phyloP scores from a whole-genome alignment of 768 basidiomycete species.

The Melanogaster broomeanus region DNA sequence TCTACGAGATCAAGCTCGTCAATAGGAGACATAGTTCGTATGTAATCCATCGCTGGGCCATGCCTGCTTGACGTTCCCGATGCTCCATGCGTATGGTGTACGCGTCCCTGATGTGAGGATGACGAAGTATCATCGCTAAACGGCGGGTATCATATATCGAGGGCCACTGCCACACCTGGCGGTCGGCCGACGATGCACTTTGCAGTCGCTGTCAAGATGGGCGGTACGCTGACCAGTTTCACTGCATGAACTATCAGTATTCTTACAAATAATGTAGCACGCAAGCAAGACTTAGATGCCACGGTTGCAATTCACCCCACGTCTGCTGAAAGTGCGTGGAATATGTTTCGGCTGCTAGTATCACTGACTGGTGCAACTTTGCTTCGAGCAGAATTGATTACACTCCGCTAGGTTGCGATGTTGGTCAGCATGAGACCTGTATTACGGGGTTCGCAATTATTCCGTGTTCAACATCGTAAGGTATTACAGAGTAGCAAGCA shows the following conservation, averaged over 20 bases:
- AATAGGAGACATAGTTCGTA: too few relatives aligned
- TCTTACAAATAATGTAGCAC: slow-evolving; percentile 45
- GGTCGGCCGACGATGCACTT: too few relatives aligned
- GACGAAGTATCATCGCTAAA: too few relatives aligned
- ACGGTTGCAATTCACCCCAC: slow-evolving; percentile 94
- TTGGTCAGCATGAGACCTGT: not conserved
- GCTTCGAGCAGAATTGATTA: slow-evolving; percentile 52
- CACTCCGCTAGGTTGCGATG: slow-evolving; percentile 48
- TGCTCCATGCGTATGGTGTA: too few relatives aligned
- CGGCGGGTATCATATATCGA: too few relatives aligned
- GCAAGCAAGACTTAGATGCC: slow-evolving; percentile 81
- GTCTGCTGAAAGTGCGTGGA: slow-evolving; percentile 68
- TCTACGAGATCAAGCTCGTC: slow-evolving; percentile 90
- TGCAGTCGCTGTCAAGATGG: slow-evolving; percentile 97
- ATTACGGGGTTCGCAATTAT: not conserved
- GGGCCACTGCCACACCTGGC: too few relatives aligned
- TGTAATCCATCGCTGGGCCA: slow-evolving; percentile 84
- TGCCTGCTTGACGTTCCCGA: slow-evolving; percentile 70
- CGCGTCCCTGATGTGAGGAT: too few relatives aligned
- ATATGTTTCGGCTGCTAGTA: not conserved
- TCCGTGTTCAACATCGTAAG: not conserved
- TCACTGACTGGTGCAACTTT: slow-evolving; percentile 14
- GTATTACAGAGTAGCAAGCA: not conserved
- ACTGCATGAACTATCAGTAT: not conserved
- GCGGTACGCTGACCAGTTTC: slow-evolving; percentile 41